Conservation (phyloP, 148 eudicot species). For the Rhododendron mucronatum region DNA sequence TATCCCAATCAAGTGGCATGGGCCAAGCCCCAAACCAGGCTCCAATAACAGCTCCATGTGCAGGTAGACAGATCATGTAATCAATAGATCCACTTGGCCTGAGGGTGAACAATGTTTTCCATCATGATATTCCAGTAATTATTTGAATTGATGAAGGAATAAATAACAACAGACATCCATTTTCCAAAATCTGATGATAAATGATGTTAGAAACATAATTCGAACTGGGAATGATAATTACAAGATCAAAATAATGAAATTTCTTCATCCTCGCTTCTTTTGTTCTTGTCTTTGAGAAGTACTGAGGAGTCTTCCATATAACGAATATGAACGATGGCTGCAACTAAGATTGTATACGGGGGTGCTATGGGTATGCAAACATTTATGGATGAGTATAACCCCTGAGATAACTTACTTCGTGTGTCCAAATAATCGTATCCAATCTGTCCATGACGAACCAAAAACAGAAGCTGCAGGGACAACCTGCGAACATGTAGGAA, state of each 20-base stretch:
- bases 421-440: slow-evolving; percentile 79
- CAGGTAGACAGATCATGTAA: slow-evolving; percentile 76
- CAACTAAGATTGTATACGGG: background rate
- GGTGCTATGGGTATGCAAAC: background rate
- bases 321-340: background rate
- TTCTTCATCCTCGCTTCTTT: background rate
- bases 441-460: slow-evolving; percentile 83
- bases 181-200: background rate
- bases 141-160: background rate
- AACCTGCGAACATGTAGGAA: slow-evolving; percentile 38
- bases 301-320: background rate
- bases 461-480: slow-evolving; percentile 83
- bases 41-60: slow-evolving; percentile 84
- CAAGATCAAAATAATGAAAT: background rate
- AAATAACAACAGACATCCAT: background rate
- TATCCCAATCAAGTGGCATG: slow-evolving; percentile 99
- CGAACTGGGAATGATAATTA: background rate
- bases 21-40: slow-evolving; percentile 99
- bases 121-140: background rate
- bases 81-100: slow-evolving; percentile 68
- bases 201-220: background rate
- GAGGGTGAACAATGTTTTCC: slow-evolving; percentile 13
- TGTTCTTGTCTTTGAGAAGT: background rate
- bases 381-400: background rate
- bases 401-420: slow-evolving; percentile 45